A percentile compares a stretch with the other conserved stretches of the same genome.
These are phyloP conservation scores for Macrolepiota fuliginosa DNA, from an alignment of 768 basidiomycete genomes.

Conservation along the genomic window DNA sequence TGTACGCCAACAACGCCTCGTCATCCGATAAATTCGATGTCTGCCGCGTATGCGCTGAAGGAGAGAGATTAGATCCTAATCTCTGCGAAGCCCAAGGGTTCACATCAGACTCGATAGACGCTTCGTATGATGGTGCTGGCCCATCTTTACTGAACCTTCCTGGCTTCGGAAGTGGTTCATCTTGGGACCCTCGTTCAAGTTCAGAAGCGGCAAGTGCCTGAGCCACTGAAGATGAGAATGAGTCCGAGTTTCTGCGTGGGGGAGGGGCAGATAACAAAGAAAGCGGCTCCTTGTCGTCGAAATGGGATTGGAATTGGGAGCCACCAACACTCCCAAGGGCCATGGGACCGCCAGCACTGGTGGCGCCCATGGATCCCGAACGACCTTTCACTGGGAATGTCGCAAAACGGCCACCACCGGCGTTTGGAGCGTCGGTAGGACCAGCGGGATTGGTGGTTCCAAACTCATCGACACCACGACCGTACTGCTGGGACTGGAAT, in stretches of 20 bases:
- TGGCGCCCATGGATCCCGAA: conserved; percentile 20
- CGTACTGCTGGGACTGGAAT: conserved; percentile 14
- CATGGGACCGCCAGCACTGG: conserved; percentile 12
- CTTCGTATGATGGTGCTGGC: conserved; percentile 9
- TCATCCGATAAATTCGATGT: conserved; percentile 23
- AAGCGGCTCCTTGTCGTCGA: background rate
- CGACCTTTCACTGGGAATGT: conserved; percentile 59
- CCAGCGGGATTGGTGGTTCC: conserved; percentile 27
- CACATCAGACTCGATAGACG: background rate
- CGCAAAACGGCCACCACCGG: conserved; percentile 52
- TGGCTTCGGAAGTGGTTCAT: conserved; percentile 3
- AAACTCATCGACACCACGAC: conserved; percentile 39
- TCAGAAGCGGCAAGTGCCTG: conserved; percentile 22
- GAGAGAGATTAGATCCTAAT: background rate
- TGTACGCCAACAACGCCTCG: conserved; percentile 38
- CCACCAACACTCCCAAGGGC: background rate
- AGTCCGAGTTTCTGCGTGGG: conserved; percentile 14
- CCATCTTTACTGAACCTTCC: conserved; percentile 16
- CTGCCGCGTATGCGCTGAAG: conserved; percentile 3
- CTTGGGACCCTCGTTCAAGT: conserved; percentile 1
- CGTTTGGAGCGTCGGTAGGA: conserved; percentile 19
- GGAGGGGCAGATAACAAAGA: conserved; percentile 10
- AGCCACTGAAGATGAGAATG: conserved; percentile 36
- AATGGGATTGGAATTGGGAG: conserved; percentile 13
- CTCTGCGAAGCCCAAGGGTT: conserved; percentile 4